phyloP scores from a whole-genome alignment of 768 basidiomycete species.

The Tylopilus subfusipes region DNA sequence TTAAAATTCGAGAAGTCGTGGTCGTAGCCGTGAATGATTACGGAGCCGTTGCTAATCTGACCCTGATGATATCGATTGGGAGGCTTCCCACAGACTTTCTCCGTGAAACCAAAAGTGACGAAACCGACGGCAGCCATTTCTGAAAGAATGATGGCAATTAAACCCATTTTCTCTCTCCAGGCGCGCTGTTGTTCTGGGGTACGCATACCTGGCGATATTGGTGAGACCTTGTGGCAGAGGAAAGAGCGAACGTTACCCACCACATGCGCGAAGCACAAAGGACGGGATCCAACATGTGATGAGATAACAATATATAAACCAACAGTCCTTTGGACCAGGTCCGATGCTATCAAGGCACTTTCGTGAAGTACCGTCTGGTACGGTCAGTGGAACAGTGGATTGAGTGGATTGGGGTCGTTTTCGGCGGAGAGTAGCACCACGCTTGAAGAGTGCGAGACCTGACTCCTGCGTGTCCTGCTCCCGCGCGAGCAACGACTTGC shows the following conservation, averaged over 20 bases:
- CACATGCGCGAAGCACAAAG: constrained; percentile 71
- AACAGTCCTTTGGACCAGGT: constrained; percentile 87
- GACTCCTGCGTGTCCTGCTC: constrained; percentile 92
- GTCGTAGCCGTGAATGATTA: constrained; percentile 92
- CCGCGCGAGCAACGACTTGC: constrained; percentile 83
- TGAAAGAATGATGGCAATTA: constrained; percentile 71
- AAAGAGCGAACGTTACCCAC: constrained; percentile 42
- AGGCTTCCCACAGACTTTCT: constrained; percentile 87
- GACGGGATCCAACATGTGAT: constrained; percentile 82
- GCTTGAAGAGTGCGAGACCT: constrained; percentile 88
- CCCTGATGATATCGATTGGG: constrained; percentile 81
- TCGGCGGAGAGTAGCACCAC: constrained; percentile 74
- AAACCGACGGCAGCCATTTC: constrained; percentile 95
- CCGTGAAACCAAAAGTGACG: constrained; percentile 97
- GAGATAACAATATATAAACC: constrained; percentile 93
- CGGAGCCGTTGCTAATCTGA: constrained; percentile 67
- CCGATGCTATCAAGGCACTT: constrained; percentile 68
- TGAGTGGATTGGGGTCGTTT: constrained; percentile 48
- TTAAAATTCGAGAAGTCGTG: constrained; percentile 88
- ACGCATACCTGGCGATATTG: constrained; percentile 58
- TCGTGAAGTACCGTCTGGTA: constrained; percentile 35
- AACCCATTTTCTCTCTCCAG: constrained; percentile 98
- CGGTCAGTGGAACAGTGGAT: constrained; percentile 38
- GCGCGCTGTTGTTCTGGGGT: constrained; percentile 93
- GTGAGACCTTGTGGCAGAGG: constrained; percentile 6